A percentile compares a stretch with the other conserved stretches of the same genome.
Conservation (phyloP, 164 flowering plant genomes). For the Liquidambar formosana region DNA sequence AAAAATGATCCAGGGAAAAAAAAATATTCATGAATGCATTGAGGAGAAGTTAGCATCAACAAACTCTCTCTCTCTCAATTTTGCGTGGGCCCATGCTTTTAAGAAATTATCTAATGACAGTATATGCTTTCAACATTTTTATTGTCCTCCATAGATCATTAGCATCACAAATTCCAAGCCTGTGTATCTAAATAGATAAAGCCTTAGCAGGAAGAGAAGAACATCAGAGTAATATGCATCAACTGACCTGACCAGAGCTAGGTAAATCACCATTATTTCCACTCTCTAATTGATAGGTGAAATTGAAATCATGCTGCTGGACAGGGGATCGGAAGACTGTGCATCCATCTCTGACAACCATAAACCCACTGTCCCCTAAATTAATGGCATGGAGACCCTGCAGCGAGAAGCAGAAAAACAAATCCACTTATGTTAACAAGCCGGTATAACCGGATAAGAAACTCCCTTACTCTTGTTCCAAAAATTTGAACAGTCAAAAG, state of each 20-base stretch:
- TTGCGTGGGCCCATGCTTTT: no score
- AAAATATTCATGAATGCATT: no score
- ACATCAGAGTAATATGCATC: not conserved
- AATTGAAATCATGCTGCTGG: conserved; percentile 94
- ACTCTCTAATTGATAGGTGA: conserved; percentile 86
- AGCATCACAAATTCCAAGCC: not conserved
- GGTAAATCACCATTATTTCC: conserved; percentile 75
- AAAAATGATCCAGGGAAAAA: no score
- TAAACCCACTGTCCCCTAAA: conserved; percentile 92
- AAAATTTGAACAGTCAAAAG: not conserved
- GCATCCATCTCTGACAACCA: conserved; percentile 89
- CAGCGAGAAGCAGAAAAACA: conserved; percentile 10
- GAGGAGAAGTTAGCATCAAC: no score
- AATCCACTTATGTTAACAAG: not conserved
- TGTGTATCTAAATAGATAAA: not conserved
- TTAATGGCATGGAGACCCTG: conserved; percentile 91
- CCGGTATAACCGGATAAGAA: not conserved
- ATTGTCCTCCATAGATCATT: not conserved
- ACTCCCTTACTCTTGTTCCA: not conserved
- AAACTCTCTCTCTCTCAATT: no score
- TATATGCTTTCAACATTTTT: no score
- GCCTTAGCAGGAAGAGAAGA: not conserved
- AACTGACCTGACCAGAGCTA: conserved; percentile 87
- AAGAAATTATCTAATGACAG: no score
- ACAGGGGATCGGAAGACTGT: conserved; percentile 84